Evolutionary conservation across 352 stramenopile species (phyloP).

Genomic region (Globisporangium abappressorium): DNA sequence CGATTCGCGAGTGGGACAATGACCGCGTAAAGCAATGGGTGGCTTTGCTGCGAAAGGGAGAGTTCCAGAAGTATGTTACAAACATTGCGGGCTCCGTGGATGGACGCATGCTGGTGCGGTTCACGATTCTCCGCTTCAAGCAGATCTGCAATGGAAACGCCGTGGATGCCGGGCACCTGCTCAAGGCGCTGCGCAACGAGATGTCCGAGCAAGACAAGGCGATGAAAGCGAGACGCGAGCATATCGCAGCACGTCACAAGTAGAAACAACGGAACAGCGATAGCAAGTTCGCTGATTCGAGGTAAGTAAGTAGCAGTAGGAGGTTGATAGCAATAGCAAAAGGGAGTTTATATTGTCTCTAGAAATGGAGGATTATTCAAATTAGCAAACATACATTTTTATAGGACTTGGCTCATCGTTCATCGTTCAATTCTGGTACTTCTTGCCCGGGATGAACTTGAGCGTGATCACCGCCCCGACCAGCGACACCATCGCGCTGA

Average conservation of each 20-base stretch:
- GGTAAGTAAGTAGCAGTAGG: background rate
- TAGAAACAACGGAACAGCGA: background rate
- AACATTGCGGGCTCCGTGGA: conserved; percentile 51
- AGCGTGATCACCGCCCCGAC: conserved; percentile 61
- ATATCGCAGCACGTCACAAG: conserved; percentile 32
- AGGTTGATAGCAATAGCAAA: background rate
- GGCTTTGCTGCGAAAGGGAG: conserved; percentile 38
- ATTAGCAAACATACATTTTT: conserved; percentile 6
- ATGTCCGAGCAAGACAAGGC: conserved; percentile 47
- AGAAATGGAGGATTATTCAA: conserved; percentile 7
- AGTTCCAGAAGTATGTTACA: conserved; percentile 45
- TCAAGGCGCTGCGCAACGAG: conserved; percentile 60
- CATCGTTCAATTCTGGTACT: conserved; percentile 24
- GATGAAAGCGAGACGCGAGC: conserved; percentile 49
- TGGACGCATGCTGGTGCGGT: conserved; percentile 56
- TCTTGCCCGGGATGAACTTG: conserved; percentile 55
- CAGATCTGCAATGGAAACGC: conserved; percentile 68
- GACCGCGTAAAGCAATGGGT: conserved; percentile 54
- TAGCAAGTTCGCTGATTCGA: background rate
- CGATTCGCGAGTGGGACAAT: conserved; percentile 65
- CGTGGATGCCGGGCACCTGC: conserved; percentile 45
- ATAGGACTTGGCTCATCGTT: background rate
- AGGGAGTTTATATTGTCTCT: conserved; percentile 9
- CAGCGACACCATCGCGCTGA: conserved; percentile 57
- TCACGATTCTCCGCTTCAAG: conserved; percentile 58